phyloP scores from a whole-genome alignment of 2,329 filamentous ascomycete genomes.

The Elsinoe arachidis region DNA sequence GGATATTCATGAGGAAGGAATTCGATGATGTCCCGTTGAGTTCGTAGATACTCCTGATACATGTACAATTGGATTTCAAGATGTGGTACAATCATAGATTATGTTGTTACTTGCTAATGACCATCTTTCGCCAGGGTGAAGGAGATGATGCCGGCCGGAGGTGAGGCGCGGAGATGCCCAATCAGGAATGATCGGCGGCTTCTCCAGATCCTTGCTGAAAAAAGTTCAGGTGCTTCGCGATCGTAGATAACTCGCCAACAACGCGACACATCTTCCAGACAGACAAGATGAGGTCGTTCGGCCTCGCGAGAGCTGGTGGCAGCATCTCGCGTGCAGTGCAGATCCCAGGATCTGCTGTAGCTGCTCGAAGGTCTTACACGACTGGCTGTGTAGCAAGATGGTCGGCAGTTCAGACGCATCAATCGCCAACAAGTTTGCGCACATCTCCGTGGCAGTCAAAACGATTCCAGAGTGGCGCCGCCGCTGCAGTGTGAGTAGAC shows the following conservation, averaged over 20 bases:
- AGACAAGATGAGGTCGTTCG: constrained; percentile 11
- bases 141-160: too few species aligned
- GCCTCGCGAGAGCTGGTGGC: not conserved
- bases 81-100: too few species aligned
- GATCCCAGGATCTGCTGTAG: not conserved
- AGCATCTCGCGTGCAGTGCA: not conserved
- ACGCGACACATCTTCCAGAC: not conserved
- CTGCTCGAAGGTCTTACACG: not conserved
- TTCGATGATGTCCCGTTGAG: constrained; percentile 42
- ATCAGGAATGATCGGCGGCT: not conserved
- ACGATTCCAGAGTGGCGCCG: constrained; percentile 21
- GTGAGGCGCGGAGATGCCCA: not conserved
- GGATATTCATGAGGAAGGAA: constrained; percentile 47
- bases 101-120: too few species aligned
- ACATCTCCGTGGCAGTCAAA: constrained; percentile 18
- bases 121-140: too few species aligned
- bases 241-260: not conserved
- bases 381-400: not conserved
- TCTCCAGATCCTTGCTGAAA: not conserved
- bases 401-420: not conserved
- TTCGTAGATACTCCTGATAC: not conserved
- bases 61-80: too few species aligned
- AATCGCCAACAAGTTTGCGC: not conserved
- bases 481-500: constrained; percentile 22
- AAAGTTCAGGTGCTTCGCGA: constrained; percentile 5